Base-by-base conservation (phyloP, 208 protist genomes). In the Leishmania aethiopica region DNA sequence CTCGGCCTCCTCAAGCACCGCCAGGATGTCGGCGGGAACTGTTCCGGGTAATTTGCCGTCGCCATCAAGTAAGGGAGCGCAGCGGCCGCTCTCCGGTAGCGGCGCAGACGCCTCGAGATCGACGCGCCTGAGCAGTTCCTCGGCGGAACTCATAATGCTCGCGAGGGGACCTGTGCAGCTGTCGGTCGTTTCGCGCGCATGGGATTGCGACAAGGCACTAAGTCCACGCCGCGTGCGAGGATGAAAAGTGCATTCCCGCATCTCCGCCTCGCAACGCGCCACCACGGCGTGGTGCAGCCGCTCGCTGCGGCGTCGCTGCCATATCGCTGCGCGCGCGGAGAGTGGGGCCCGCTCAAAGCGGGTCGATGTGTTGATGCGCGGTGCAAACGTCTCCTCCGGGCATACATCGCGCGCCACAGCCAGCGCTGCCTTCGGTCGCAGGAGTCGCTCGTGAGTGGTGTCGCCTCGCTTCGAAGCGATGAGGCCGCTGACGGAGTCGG, bases 401-500 rank as follows among this genome's bases (percentile, higher is more conserved):
- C 37, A 75, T n/a, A 60, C 49, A 67, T 81, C 49, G 8, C 60
- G 57, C 3, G 66, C n/a, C 5, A 67, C 17, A 59, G 79, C 73
- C 1, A 32, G 49, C 15, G 59, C 42, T 37, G 77, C 11, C 53
- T 72, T 60, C 0, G 89, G 75, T 11, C 75, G 62, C 47, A 89
- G 80, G 28, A 92, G 86, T 6, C 88, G 84, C 32, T 91, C 83
- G 25, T 77, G 76, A 22, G 85, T 69, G 17, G 91, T 88, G 32
- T 92, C 84, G 0, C 69, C 77, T 71, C 90, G 77, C 64, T 89
- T 82, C 5, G 86, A 69, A 11, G 81, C 86, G 77, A 94, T 90
- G 40, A 88, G 71, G 59, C 78, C 64, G 72, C 91, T 94, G 57
- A 88, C 85, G 1, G 86, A 55, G 85, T 94, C 72, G 37, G 90